Evolutionary conservation across 192 early-diverging fungal species (phyloP), one percentile per base, ranked within the genome.

Genomic region (Entomortierella lignicola): DNA sequence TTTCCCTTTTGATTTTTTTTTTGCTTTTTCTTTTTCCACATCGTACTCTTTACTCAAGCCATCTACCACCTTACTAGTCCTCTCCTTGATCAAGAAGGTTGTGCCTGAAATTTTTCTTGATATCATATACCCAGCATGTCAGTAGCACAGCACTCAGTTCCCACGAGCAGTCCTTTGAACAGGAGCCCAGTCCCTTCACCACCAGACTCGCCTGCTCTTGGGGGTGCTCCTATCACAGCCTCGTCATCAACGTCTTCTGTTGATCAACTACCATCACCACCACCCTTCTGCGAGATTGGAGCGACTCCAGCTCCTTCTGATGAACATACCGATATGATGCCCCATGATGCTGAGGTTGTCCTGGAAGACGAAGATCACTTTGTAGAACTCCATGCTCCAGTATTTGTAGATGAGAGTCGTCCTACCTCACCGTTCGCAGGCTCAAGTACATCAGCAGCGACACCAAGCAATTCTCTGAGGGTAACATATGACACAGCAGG

Each of bases 291-390:
- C 25, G 56, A 18, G 39, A 32, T 21, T 39, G 70, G 54, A 2
- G 26, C 61, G 21, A 63, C 60, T 17, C 56, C 63, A 23, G 60
- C 54, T 11, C 61, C 61, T 10, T 58, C 17, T 5, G 61, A 63
- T 18, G 43, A 55, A 13, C 70, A 72, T 17, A 18, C 60, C 26
- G 44, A 64, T 34, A 64, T 64, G 60, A 39, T 58, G 30, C 43
- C 61, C 0, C 54, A 59, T 39, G 37, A 50, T 26, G 41, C 71
- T 2, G 48, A 59, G 25, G 44, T 60, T 43, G 47, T 60, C 13
- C 43, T 73, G 27, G 71, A 41, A 7, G 71, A 73, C 53, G 71
- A 73, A 20, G 56, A 60, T 17, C 37, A 30, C n/a, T 59, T 59
- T 23, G 47, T 63, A 8, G 55, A 57, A 20, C 30, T 32, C 7